phyloP scores from a whole-genome alignment of 495 filamentous ascomycete genomes.

The Saxophila tyrrhenica region DNA sequence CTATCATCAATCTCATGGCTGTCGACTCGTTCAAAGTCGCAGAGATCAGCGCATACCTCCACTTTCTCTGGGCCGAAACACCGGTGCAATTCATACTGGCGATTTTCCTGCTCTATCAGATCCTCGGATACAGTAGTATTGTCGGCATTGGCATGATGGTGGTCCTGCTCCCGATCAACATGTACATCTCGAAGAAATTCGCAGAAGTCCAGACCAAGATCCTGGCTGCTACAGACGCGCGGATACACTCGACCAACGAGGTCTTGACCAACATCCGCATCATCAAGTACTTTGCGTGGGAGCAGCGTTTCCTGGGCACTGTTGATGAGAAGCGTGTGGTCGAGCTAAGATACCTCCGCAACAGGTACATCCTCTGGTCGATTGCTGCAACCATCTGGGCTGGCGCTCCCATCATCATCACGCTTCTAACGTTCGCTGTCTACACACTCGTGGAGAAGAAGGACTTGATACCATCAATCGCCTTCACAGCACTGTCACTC shows the following conservation, averaged over 20 bases:
- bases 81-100: conserved; percentile 74
- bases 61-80: conserved; percentile 77
- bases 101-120: conserved; percentile 65
- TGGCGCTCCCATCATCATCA: conserved; percentile 88
- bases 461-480: conserved; percentile 79
- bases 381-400: conserved; percentile 90
- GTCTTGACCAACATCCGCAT: conserved; percentile 96
- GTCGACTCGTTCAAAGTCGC: conserved; percentile 98
- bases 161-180: conserved; percentile 76
- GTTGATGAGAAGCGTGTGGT: conserved; percentile 76
- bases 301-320: conserved; percentile 74
- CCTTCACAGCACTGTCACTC: conserved; percentile 91
- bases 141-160: conserved; percentile 90
- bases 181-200: conserved; percentile 75
- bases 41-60: conserved; percentile 82
- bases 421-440: conserved; percentile 86
- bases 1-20: conserved; percentile 97
- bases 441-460: conserved; percentile 90
- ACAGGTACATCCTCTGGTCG: conserved; percentile 83
- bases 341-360: conserved; percentile 68
- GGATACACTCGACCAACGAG: conserved; percentile 94
- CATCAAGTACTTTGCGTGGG: conserved; percentile 99
- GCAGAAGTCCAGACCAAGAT: conserved; percentile 76
- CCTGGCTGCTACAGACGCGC: conserved; percentile 86
- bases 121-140: conserved; percentile 87